Percentiles rank a stretch among this genome's conserved stretches.
phyloP scores from a whole-genome alignment of 1,139 yeast genomes.

The Kodamaea sp. region DNA sequence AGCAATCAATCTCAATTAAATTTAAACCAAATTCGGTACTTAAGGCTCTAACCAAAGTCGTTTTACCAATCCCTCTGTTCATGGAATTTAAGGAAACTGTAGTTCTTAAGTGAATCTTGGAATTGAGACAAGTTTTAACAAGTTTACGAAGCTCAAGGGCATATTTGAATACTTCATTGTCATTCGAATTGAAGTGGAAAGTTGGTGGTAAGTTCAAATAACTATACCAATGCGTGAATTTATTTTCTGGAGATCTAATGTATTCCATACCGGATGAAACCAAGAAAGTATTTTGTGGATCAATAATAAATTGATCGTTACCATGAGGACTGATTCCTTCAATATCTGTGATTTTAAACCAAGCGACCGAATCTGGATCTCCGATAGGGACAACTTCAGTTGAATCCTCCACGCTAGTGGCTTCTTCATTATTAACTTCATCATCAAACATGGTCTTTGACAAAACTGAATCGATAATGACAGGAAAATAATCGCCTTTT shows the following conservation, averaged over 20 bases:
- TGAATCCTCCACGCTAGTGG: conserved; percentile 20
- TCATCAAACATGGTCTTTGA: conserved; percentile 56
- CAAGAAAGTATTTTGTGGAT: conserved; percentile 62
- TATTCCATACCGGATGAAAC: conserved; percentile 61
- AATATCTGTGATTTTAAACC: conserved; percentile 64
- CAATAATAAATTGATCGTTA: conserved; percentile 54
- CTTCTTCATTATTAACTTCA: conserved; percentile 27
- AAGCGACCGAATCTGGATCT: conserved; percentile 71
- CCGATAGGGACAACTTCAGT: conserved; percentile 53
- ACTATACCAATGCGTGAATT: conserved; percentile 42
- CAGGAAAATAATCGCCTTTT: conserved; percentile 66
- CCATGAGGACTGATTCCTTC: conserved; percentile 26
- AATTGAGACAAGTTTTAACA: conserved; percentile 40
- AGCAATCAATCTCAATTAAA: conserved; percentile 66
- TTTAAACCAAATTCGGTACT: conserved; percentile 64
- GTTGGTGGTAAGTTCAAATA: conserved; percentile 36
- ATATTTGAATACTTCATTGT: conserved; percentile 36
- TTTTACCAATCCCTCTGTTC: conserved; percentile 77
- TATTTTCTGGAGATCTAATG: conserved; percentile 34
- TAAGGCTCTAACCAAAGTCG: conserved; percentile 55
- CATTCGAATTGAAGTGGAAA: conserved; percentile 27
- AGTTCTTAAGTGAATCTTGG: conserved; percentile 47
- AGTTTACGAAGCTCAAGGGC: conserved; percentile 54
- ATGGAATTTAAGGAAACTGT: conserved; percentile 65
- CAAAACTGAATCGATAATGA: conserved; percentile 68